Evolutionary conservation across 306 rosid genomes (phyloP).

Genomic region (Malus fusca): DNA sequence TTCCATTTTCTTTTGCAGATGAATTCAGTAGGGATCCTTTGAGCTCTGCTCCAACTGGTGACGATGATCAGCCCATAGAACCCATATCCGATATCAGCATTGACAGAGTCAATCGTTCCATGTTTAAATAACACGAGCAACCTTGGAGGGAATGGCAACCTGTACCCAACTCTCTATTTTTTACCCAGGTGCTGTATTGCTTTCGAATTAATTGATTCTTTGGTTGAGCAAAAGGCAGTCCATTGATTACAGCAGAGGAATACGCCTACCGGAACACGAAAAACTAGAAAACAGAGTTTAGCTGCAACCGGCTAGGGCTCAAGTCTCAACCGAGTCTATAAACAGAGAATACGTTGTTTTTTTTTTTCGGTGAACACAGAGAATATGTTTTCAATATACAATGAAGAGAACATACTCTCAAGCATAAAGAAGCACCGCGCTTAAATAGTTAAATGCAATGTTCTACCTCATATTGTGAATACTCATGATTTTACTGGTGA

Average conservation of each 20-base stretch:
- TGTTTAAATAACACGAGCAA: slow-evolving; percentile 39
- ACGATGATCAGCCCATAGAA: slow-evolving; percentile 63
- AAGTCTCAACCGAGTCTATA: too few relatives aligned
- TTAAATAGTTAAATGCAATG: too few relatives aligned
- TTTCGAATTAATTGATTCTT: not conserved
- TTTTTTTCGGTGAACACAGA: too few relatives aligned
- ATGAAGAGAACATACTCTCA: too few relatives aligned
- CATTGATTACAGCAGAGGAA: not conserved
- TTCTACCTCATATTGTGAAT: too few relatives aligned
- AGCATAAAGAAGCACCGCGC: too few relatives aligned
- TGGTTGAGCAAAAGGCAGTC: not conserved
- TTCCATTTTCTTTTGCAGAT: slow-evolving; percentile 39
- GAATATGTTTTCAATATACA: too few relatives aligned
- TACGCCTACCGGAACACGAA: not conserved
- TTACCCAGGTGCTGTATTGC: not conserved
- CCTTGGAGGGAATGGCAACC: not conserved
- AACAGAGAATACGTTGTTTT: too few relatives aligned
- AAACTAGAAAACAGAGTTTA: not conserved
- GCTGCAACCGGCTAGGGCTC: too few relatives aligned
- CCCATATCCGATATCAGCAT: slow-evolving; percentile 69
- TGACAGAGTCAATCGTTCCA: slow-evolving; percentile 48
- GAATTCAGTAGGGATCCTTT: slow-evolving; percentile 75
- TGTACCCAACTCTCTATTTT: not conserved
- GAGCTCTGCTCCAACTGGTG: slow-evolving; percentile 18
- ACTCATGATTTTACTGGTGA: too few relatives aligned